Base-by-base conservation (phyloP, 805 yeast genomes). In the Teunomyces barrocoloradensis region DNA sequence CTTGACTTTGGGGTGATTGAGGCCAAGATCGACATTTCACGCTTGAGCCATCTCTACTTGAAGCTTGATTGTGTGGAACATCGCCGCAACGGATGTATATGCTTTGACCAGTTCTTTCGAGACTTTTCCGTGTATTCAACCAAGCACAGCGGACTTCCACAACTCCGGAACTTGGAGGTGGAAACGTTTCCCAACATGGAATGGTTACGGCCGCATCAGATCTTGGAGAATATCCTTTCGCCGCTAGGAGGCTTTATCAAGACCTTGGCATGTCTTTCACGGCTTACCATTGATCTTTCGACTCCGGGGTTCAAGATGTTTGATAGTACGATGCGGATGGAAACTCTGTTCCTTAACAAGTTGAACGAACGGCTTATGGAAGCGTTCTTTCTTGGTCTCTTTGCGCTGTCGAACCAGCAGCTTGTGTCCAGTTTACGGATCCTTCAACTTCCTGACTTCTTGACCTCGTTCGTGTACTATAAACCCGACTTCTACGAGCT, bases 291-390 rank as follows among this genome's bases (percentile, higher is more conserved):
- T 30, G 71, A 67, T 49, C 63, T 67, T 46, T 60, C 68, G 4
- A 65, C 72, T 0, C 68, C 68, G 1, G 67, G 69, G 3, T 66
- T 65, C 51, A 69, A 69, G 48, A 69, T 66, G 70, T 67, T 65
- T 55, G 71, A 60, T 42, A 57, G 53, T 43, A 57, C 55, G n/a
- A 54, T 60, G 51, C 64, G 63, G 9, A 57, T 67, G 63, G 55
- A 70, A 13, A 61, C 65, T 30, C 17, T 32, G 17, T 49, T 61
- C n/a, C 55, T 68, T 44, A 67, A 68, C 50, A 56, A 65, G 47
- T 49, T 67, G 41, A 67, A 67, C 52, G 66, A 66, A 45, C 52
- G 65, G 38, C 51, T 68, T 10, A 66, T 69, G 60, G 71, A 66
- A 45, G 66, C 70, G n/a, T 68, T 69, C 34, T 66, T 69, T 45